Evolutionary conservation across 2,329 filamentous ascomycete genomes (phyloP).

Genomic region (Chaetothyriales sp.): DNA sequence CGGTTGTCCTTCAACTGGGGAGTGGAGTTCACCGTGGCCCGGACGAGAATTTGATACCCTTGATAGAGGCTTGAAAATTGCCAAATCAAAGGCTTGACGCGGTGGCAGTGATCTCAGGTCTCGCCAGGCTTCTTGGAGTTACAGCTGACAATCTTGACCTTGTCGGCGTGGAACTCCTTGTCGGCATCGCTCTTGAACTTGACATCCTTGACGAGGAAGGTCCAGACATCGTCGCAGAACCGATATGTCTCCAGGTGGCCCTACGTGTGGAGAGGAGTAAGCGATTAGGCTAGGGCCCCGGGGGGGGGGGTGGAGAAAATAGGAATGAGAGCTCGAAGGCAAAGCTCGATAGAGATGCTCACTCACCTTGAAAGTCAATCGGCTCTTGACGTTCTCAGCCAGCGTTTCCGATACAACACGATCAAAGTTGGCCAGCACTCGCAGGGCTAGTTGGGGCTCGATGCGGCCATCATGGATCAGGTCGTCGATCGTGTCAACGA

Average conservation of each 20-base stretch:
- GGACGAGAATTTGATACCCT: neutral
- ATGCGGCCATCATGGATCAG: conserved; percentile 89
- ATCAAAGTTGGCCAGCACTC: conserved; percentile 92
- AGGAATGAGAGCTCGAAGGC: too few relatives aligned
- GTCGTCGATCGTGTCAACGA: conserved; percentile 94
- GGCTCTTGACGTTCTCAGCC: conserved; percentile 79
- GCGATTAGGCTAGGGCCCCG: too few relatives aligned
- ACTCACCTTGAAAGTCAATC: conserved; percentile 80
- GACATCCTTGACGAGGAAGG: conserved; percentile 95
- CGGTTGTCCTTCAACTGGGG: neutral
- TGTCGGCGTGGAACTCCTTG: conserved; percentile 63
- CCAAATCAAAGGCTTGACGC: neutral
- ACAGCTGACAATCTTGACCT: conserved; percentile 97
- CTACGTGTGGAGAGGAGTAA: too few relatives aligned
- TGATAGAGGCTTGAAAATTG: neutral
- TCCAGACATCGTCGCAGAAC: conserved; percentile 99
- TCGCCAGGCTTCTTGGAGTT: conserved; percentile 71
- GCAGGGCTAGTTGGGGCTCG: conserved; percentile 96
- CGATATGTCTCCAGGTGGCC: conserved; percentile 95
- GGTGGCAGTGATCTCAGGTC: conserved; percentile 7
- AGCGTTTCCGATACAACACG: conserved; percentile 81
- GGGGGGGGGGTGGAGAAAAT: too few relatives aligned
- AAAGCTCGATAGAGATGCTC: too few relatives aligned
- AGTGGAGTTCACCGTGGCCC: neutral
- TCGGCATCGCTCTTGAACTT: conserved; percentile 93